phyloP scores from a whole-genome alignment of 1,284 basidiomycete genomes.

The Mixia osmundae region DNA sequence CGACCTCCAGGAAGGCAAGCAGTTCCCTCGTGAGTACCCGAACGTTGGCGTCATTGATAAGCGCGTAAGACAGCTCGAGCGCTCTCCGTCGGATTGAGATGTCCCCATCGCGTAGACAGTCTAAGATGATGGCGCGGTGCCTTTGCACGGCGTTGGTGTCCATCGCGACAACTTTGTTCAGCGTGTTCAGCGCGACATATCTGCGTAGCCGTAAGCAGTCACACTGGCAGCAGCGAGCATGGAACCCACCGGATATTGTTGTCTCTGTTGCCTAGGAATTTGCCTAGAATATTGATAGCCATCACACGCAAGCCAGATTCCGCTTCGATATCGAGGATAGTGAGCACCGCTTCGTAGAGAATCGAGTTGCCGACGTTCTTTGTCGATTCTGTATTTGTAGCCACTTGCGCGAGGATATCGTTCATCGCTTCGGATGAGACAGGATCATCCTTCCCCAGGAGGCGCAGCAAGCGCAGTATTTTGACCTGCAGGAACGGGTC shows the following conservation, averaged over 20 bases:
- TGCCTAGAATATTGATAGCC: constrained; percentile 98
- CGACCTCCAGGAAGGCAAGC: constrained; percentile 86
- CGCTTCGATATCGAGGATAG: constrained; percentile 94
- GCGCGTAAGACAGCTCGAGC: constrained; percentile 85
- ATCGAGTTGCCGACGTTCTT: constrained; percentile 99
- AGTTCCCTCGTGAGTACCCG: constrained; percentile 77
- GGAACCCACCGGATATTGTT: constrained; percentile 77
- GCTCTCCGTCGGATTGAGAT: constrained; percentile 94
- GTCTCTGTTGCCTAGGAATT: constrained; percentile 91
- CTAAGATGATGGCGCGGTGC: constrained; percentile 91
- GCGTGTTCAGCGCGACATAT: constrained; percentile 92
- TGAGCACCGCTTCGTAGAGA: constrained; percentile 89
- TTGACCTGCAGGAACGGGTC: constrained; percentile 98
- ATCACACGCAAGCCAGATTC: constrained; percentile 88
- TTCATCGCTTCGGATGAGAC: constrained; percentile 92
- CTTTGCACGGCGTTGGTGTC: constrained; percentile 97
- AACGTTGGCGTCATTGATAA: constrained; percentile 91
- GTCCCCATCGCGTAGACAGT: constrained; percentile 92
- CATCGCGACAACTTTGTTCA: constrained; percentile 95
- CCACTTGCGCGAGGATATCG: constrained; percentile 78
- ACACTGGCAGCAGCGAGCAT: neutral
- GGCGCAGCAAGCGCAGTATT: constrained; percentile 69
- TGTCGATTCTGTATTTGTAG: constrained; percentile 90
- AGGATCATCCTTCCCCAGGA: constrained; percentile 64
- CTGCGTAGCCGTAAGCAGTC: constrained; percentile 26